These are phyloP conservation scores for Leptographium wingfieldii DNA, from an alignment of 2,329 filamentous ascomycete species.

Conservation along the genomic window DNA sequence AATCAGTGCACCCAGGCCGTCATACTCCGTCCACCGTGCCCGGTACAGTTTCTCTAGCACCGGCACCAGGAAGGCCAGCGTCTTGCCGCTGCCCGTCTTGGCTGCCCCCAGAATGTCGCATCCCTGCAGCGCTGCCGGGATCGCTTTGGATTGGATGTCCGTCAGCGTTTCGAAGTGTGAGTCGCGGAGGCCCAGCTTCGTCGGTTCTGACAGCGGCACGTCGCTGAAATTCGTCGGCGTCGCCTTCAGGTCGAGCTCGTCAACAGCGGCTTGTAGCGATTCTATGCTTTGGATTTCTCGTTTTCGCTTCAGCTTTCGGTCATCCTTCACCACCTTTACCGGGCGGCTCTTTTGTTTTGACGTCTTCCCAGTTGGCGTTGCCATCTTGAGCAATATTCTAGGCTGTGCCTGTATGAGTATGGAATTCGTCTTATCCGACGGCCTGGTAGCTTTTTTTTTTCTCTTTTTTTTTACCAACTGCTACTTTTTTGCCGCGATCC, in stretches of 20 bases:
- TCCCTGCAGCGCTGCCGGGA: constrained; percentile 76
- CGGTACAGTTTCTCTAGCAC: constrained; percentile 88
- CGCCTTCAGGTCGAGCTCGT: constrained; percentile 39
- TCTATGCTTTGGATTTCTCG: constrained; percentile 15
- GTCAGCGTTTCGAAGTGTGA: constrained; percentile 86
- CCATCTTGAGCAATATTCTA: constrained; percentile 2
- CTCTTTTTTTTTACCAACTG: neutral
- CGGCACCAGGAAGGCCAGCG: constrained; percentile 80
- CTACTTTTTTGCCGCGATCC: neutral
- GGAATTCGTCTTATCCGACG: neutral
- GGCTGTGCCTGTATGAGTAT: neutral
- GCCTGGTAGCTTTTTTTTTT: neutral
- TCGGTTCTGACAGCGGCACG: constrained; percentile 74
- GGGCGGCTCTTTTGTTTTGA: neutral
- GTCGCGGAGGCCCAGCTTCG: constrained; percentile 63
- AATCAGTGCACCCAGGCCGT: constrained; percentile 85
- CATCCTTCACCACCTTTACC: constrained; percentile 10
- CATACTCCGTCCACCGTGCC: constrained; percentile 75
- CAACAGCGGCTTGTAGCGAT: constrained; percentile 15
- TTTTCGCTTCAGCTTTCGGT: constrained; percentile 17
- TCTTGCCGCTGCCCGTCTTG: constrained; percentile 95
- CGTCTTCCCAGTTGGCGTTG: constrained; percentile 3
- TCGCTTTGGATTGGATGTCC: constrained; percentile 81
- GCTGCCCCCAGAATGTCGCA: constrained; percentile 85
- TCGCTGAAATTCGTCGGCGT: constrained; percentile 60